Conservation (phyloP, 257 asterid genomes). For the Nicotiana sylvestris region DNA sequence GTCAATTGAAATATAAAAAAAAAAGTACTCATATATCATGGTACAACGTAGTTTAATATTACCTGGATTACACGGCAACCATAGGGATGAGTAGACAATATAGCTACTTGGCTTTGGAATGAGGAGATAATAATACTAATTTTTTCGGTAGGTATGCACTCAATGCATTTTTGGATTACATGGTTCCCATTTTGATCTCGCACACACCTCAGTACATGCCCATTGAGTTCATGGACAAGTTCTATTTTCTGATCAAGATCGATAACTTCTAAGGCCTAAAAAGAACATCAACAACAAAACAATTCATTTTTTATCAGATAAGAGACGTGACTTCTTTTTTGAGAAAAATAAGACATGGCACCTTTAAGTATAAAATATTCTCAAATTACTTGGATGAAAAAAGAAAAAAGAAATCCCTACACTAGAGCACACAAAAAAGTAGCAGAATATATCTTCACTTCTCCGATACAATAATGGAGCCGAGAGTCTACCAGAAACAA, state of each 20-base stretch:
- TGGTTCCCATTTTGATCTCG: constrained; percentile 94
- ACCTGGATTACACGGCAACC: constrained; percentile 99
- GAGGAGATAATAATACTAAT: constrained; percentile 67
- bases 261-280: constrained; percentile 78
- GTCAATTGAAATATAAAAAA: not conserved
- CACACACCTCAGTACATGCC: constrained; percentile 78
- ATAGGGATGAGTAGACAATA: constrained; percentile 85
- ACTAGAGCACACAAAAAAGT: not conserved
- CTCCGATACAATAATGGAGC: not conserved
- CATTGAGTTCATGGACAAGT: constrained; percentile 73
- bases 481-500: no score
- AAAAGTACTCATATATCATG: not conserved
- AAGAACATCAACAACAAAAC: constrained; percentile 10
- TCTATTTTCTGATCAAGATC: constrained; percentile 68
- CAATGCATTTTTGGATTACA: constrained; percentile 86
- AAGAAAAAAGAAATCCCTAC: not conserved
- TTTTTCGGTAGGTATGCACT: constrained; percentile 60
- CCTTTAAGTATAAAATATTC: not conserved
- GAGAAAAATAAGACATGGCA: not conserved
- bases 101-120: constrained; percentile 69
- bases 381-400: not conserved
- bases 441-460: not conserved
- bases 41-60: not conserved
- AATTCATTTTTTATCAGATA: not conserved
- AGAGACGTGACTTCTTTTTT: not conserved